Percentiles rank a stretch among this genome's conserved stretches.
Evolutionary conservation across 2,329 filamentous ascomycete genomes (phyloP).

Genomic region (Monosporascus sp.): DNA sequence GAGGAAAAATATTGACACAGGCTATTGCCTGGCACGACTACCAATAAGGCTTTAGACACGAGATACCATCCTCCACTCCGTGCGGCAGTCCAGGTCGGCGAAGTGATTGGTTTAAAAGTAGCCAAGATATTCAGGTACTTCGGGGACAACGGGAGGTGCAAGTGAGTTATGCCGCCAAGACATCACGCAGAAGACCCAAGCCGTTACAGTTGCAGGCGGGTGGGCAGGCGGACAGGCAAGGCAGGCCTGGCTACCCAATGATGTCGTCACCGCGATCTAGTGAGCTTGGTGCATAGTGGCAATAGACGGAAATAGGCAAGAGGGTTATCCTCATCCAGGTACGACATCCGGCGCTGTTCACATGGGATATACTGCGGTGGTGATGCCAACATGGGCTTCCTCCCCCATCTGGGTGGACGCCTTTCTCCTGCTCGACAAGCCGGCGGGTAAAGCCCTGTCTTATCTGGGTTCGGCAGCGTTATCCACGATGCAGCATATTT

Average conservation of each 20-base stretch:
- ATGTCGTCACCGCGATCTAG: neutral
- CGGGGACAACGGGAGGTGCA: conserved; percentile 17
- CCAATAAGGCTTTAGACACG: neutral
- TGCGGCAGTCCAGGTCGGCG: conserved; percentile 1
- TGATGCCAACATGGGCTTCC: too few species aligned
- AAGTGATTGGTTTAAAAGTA: conserved; percentile 17
- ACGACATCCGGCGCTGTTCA: neutral
- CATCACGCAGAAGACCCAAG: neutral
- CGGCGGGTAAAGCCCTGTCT: neutral
- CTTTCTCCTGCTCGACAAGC: neutral
- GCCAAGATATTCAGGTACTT: conserved; percentile 25
- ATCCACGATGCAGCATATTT: too few species aligned
- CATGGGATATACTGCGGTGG: neutral
- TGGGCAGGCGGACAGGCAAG: neutral
- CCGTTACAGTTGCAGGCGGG: neutral
- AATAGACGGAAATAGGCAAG: neutral
- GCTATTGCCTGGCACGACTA: conserved; percentile 4
- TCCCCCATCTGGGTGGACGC: neutral
- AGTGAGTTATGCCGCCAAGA: neutral
- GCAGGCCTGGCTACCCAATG: neutral
- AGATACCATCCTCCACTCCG: conserved; percentile 8
- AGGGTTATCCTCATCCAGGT: neutral
- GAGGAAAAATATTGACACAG: conserved; percentile 7
- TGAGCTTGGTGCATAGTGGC: neutral
- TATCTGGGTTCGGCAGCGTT: too few species aligned